Evolutionary conservation across 2,329 filamentous ascomycete species (phyloP).

Genomic region (Neonectria magnoliae): DNA sequence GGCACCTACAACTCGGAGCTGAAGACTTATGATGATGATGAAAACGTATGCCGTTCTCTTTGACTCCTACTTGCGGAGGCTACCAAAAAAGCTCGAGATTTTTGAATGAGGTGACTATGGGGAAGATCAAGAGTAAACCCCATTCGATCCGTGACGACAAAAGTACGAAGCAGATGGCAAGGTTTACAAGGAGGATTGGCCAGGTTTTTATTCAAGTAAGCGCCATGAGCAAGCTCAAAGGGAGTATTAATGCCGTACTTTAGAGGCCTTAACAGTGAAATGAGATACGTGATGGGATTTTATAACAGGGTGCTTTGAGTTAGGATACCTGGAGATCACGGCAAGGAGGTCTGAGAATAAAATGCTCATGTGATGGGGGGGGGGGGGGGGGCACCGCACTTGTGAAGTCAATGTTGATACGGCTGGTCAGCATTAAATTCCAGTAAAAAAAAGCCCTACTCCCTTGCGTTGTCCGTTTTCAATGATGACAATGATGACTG

Average conservation of each 20-base stretch:
- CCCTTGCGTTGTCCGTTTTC: too few species aligned
- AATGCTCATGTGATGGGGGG: too few species aligned
- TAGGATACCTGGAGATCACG: too few species aligned
- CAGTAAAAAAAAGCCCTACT: too few species aligned
- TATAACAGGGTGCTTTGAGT: too few species aligned
- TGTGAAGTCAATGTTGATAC: too few species aligned
- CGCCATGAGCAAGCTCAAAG: neutral
- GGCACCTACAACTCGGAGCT: constrained; percentile 10
- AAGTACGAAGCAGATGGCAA: constrained; percentile 24
- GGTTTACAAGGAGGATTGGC: constrained; percentile 7
- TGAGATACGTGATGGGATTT: neutral
- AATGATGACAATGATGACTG: too few species aligned
- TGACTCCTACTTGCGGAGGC: neutral
- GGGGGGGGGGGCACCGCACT: too few species aligned
- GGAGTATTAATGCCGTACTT: neutral
- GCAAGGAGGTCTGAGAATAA: too few species aligned
- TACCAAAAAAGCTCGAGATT: constrained; percentile 1
- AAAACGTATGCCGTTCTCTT: too few species aligned
- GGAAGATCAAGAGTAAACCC: constrained; percentile 10
- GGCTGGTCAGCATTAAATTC: too few species aligned
- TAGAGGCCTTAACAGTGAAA: neutral
- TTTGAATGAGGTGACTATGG: constrained; percentile 19
- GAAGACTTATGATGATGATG: neutral
- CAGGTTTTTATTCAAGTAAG: neutral
- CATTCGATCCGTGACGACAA: constrained; percentile 15